Evolutionary conservation across 2,329 filamentous ascomycete genomes (phyloP), one percentile per base, ranked within the genome.

Genomic region (Paracamarosporium sp.): DNA sequence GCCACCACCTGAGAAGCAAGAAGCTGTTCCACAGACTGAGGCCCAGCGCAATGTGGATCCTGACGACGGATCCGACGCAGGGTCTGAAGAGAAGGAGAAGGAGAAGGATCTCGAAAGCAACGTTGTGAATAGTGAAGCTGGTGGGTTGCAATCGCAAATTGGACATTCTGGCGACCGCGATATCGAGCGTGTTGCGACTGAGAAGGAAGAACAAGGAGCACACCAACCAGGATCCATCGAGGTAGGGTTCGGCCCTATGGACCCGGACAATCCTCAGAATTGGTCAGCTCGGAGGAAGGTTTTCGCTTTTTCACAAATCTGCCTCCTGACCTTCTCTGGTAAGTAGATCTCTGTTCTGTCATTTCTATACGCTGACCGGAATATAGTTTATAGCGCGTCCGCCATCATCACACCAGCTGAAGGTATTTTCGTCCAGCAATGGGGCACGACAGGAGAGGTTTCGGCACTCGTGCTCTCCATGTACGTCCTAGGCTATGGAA

Each of bases 381-480:
- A 4, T 7, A 35, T 13, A 52, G 84, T 83, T 9, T 83, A 83
- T 60, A 79, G 76, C 54, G 79, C 77, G 3, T 78, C 76, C 5
- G 71, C 78, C 13, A 80, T 86, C 52, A 85, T 84, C 69, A 64
- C 70, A 0, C 67, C 75, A 4, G 66, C 61, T 4, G 66, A 64
- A 17, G 45, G 45, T 8, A 30, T 46, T 27, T 45, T 46, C 22
- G 9, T 17, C 13, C 5, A 36, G 40, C 25, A 46, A 20, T 55
- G 27, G 35, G 77, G 78, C 38, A 80, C 87, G 43, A 77, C 75
- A 30, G 67, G 75, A 28, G 73, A 82, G 17, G 83, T 93, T 27
- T 90, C 88, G 1, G 91, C 91, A 1, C 74, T 96, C 8, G 92
- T 92, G 1, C 79, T 97, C 53, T 92, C 91, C 0, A 82, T 89